A percentile compares a stretch with the other conserved stretches of the same genome.
These are phyloP conservation scores for Hippophae rhamnoides DNA, from an alignment of 306 rosid species.

Conservation along the genomic window DNA sequence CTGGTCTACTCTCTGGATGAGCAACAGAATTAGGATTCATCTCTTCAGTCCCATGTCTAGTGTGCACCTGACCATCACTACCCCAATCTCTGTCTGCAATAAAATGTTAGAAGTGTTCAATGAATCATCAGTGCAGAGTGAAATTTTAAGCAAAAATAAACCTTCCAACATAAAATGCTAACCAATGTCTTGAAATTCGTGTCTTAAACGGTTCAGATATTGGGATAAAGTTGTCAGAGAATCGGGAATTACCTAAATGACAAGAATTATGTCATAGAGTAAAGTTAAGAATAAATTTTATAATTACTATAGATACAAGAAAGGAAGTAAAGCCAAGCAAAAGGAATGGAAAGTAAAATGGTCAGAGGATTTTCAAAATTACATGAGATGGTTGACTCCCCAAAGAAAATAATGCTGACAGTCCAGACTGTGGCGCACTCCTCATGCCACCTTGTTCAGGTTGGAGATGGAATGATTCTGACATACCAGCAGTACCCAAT, in stretches of 20 bases:
- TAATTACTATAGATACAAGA: neutral
- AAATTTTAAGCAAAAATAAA: conserved; percentile 11
- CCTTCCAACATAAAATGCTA: conserved; percentile 23
- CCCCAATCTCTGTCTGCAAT: conserved; percentile 59
- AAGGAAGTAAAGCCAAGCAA: conserved; percentile 11
- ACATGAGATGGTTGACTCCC: conserved; percentile 71
- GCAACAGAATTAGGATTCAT: conserved; percentile 35
- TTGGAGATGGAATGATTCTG: conserved; percentile 43
- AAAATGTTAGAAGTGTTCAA: conserved; percentile 26
- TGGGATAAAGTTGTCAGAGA: conserved; percentile 85
- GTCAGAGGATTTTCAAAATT: conserved; percentile 33
- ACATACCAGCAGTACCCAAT: conserved; percentile 38
- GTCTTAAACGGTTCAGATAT: conserved; percentile 50
- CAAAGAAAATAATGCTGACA: conserved; percentile 50
- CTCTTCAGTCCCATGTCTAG: conserved; percentile 34
- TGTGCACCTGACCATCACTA: conserved; percentile 34
- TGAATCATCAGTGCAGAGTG: conserved; percentile 10
- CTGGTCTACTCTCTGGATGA: conserved; percentile 29
- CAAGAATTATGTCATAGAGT: conserved; percentile 13
- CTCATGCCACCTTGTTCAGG: conserved; percentile 48
- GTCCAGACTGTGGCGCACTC: conserved; percentile 45
- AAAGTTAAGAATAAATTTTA: neutral
- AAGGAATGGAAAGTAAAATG: conserved; percentile 12
- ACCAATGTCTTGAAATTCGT: conserved; percentile 70
- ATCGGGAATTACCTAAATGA: conserved; percentile 75